Evolutionary conservation across 1,284 basidiomycete genomes (phyloP), one percentile per base, ranked within the genome.

Genomic region (Gymnopus androsaceus): DNA sequence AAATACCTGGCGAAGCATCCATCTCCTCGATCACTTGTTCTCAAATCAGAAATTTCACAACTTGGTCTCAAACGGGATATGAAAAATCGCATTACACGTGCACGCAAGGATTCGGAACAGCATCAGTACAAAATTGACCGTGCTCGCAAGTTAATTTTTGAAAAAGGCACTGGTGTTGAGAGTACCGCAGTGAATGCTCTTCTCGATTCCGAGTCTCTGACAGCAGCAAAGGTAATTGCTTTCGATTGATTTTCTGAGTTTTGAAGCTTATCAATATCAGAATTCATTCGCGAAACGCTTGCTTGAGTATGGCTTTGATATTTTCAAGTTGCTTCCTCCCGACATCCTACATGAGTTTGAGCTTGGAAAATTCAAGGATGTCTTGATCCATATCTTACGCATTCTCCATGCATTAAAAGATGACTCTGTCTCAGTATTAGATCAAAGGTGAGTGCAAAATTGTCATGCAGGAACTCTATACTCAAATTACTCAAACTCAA

Each of bases 251-350:
- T 14, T 30, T 40, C 4, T 42, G 34, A 25, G 19, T 14, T 37
- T 53, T 58, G 27, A 21, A 42, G 17, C 44, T 28, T 33, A 5
- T 50, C 19, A 3, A 25, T 36, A 23, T 31, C 41, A 67, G 66
- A 68, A 66, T 54, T 60, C 64, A 9, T 66, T 67, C 51, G 61
- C 60, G 1, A 27, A 37, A 15, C 37, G 31, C 7, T 42, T 64
- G 4, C 38, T 14, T 8, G 21, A 28, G 15, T 28, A 47, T 28
- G 59, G 52, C 7, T 57, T 65, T 46, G 54, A 62, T 51, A 49
- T 62, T 25, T 65, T 53, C 51, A 37, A 51, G 6, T 38, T 67
- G 17, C 51, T 66, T 54, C 51, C 59, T 14, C 54, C 60, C 4
- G 66, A 69, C 50, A 38, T 66, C 11, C 28, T 51, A 5, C 50